These are phyloP conservation scores for Gracilaria domingensis DNA, from an alignment of 23 red algal species.

Conservation along the genomic window DNA sequence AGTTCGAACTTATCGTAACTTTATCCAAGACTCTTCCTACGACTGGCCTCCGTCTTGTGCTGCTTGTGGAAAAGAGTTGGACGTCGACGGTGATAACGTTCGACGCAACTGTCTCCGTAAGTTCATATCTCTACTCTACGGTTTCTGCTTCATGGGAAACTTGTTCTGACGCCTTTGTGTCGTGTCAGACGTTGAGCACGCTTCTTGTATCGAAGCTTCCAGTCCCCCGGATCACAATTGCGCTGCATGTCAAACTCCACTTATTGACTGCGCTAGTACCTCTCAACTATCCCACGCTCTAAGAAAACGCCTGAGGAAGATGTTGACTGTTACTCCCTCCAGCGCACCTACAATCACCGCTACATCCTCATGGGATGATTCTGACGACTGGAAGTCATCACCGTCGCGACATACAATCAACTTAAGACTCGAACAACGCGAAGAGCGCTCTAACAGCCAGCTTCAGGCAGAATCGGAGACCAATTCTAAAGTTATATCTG, in stretches of 20 bases:
- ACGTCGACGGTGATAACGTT: slow-evolving; percentile 41
- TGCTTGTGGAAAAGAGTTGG: slow-evolving; percentile 16
- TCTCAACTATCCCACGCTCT: slow-evolving; percentile 1
- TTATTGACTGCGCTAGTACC: not conserved
- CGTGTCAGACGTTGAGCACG: slow-evolving; percentile 45
- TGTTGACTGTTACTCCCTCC: not conserved
- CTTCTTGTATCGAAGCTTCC: slow-evolving; percentile 35
- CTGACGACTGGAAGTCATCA: not conserved
- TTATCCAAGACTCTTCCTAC: slow-evolving; percentile 41
- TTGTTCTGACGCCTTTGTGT: not conserved
- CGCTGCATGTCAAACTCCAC: not conserved
- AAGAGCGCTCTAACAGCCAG: too few species aligned
- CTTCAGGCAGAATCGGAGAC: not conserved
- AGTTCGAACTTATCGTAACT: slow-evolving; percentile 52
- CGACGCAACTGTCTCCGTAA: slow-evolving; percentile 53
- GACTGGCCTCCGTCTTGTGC: slow-evolving; percentile 28
- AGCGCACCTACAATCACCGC: slow-evolving; percentile 12
- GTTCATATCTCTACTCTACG: not conserved
- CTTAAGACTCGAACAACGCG: not conserved
- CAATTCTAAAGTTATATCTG: not conserved
- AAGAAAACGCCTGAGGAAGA: slow-evolving; percentile 3
- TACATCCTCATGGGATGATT: slow-evolving; percentile 22
- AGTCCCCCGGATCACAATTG: slow-evolving; percentile 12
- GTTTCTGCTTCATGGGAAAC: not conserved
- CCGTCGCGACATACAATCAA: not conserved